Base-by-base conservation (phyloP, 1,284 basidiomycete genomes). In the Ganoderma lucidum region DNA sequence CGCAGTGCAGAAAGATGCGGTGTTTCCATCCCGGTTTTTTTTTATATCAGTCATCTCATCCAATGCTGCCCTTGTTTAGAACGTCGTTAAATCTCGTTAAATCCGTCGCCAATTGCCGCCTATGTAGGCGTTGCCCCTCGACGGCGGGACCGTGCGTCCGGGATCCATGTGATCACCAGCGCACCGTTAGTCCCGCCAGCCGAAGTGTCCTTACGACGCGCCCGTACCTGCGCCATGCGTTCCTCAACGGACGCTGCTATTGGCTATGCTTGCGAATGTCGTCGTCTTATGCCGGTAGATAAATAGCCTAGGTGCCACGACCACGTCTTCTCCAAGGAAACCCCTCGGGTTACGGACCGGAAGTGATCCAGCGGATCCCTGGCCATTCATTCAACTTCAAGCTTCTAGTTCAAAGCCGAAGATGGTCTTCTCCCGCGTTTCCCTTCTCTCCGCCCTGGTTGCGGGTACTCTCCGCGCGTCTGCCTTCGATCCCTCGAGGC, bases 401-500 rank as follows among this genome's bases (percentile, higher is more conserved):
- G 48, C 48, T 53, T 53, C 48, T 5, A 12, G 39, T 61, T 41
- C 41, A 42, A 42, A 41, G 39, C 23, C 15, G 12, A 61, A 61
- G 39, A 72, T 73, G 74, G n/a, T 62, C 28, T 71, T 67, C 60
- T 70, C 71, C 64, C 63, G 70, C 59, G 58, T 64, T 39, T 61
- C 75, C 32, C 67, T 70, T 48, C 64, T 73, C 59, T 65, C 68
- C 9, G 61, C 68, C 35, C 62, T 75, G 4, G 64, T 73, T 32
- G 53, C 70, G n/a, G 62, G 66, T 3, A 62, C 72, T 6, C 66
- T 70, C 32, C 72, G 62, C 1, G 71, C 60, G 23, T 32, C 64
- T 12, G 76, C 73, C 28, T 79, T 76, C 63, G 77, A 78, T 61
- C 73, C 65, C 55, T 71, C 74, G 35, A 59, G 75, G n/a, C 72